A percentile compares a stretch with the other conserved stretches of the same genome.
phyloP scores from a whole-genome alignment of 1,139 yeast species.

The Geotrichum restrictum region DNA sequence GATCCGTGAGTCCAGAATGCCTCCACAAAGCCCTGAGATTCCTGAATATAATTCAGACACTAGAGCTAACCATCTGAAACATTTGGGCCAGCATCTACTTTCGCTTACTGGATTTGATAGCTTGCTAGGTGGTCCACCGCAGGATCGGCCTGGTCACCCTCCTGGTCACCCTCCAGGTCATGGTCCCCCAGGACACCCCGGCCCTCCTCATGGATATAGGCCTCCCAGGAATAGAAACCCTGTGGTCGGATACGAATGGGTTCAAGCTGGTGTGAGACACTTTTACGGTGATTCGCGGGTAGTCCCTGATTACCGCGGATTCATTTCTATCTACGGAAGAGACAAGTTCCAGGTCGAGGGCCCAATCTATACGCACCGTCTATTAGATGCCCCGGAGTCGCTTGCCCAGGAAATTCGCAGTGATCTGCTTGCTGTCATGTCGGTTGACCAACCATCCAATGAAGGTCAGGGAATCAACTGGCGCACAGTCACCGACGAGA shows the following conservation, averaged over 20 bases:
- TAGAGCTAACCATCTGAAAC: too few species aligned
- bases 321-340: conserved; percentile 49
- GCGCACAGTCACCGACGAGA: conserved; percentile 47
- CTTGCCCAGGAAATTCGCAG: conserved; percentile 39
- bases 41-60: too few species aligned
- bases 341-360: conserved; percentile 45
- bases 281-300: conserved; percentile 49
- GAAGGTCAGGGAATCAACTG: conserved; percentile 48
- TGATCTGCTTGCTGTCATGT: conserved; percentile 38
- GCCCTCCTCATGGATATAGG: conserved; percentile 16
- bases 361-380: conserved; percentile 42
- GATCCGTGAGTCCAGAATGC: too few species aligned
- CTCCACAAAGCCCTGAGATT: too few species aligned
- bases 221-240: conserved; percentile 24
- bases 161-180: conserved; percentile 23
- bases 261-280: conserved; percentile 43
- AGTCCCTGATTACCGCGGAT: conserved; percentile 47
- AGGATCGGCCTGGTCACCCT: conserved; percentile 22
- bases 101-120: too few species aligned
- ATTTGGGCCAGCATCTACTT: too few species aligned
- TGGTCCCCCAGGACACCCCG: conserved; percentile 26
- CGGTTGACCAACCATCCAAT: conserved; percentile 21
- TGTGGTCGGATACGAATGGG: conserved; percentile 42
- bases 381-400: conserved; percentile 40
- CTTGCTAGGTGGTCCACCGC: too few species aligned